Base-by-base conservation (phyloP, 2,329 filamentous ascomycete species). In the Fusarium sp. region DNA sequence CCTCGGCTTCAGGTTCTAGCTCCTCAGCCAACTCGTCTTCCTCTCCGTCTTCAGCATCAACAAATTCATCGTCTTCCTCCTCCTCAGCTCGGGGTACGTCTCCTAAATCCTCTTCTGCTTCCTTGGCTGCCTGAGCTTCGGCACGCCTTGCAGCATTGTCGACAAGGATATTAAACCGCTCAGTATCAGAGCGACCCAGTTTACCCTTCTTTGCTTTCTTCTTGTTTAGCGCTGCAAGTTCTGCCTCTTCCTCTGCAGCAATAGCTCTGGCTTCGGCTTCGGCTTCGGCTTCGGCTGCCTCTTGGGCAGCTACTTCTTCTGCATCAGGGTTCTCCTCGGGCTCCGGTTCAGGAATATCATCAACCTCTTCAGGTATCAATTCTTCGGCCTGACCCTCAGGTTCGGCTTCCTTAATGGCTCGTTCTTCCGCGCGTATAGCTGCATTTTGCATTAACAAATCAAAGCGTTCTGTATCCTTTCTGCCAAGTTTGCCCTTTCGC, bases 181-280 rank as follows among this genome's bases (percentile, higher is more conserved):
- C 76, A 9, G 74, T 75, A 60, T 78, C 76, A 42, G 76, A 78
- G 23, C 73, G 73, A 5, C 76, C 76, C 9, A 78, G 46, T 50
- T 67, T 78, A 25, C 75, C 75, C 49, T 67, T 76, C 44, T 59
- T 78, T 6, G 64, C 71, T 46, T 75, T 87, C 76, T 86, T 88
- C 38, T 83, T 82, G 43, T 82, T 84, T 9, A 85, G 75, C 3
- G 77, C 76, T n/a, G 77, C 80, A 21, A 83, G 76, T 46, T 84
- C 81, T 28, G 76, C 74, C 57, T 81, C 77, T 64, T 69, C 76
- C n/a, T 68, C 65, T 33, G 47, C 65, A 19, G 63, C 66, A 16
- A 74, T 74, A 58, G 78, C 77, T 16, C 75, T 76, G 35, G 78
- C 81, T 49, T 82, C 80, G 10, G 76, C 75, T 32, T 79, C 79